Conservation (phyloP, 2,329 filamentous ascomycete species). For the Sporothrix pseudoabietina region DNA sequence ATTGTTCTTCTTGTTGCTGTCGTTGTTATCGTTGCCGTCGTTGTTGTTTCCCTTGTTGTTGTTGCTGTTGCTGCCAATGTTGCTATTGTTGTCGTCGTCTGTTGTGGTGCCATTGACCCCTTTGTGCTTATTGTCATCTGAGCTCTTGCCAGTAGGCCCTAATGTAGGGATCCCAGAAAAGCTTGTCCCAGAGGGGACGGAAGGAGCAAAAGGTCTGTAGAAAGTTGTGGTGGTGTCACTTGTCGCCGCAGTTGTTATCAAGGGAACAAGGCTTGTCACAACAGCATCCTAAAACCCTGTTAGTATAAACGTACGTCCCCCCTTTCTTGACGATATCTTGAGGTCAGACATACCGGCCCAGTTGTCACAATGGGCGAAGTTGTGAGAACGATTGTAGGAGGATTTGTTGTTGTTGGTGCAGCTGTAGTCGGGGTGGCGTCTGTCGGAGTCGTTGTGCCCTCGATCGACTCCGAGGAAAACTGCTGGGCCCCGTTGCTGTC, state of each 20-base stretch:
- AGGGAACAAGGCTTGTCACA: slow-evolving; percentile 26
- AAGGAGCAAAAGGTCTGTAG: background rate
- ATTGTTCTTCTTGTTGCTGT: slow-evolving; percentile 12
- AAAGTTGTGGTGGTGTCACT: background rate
- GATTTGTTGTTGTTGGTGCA: background rate
- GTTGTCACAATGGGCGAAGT: slow-evolving; percentile 25
- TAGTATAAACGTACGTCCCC: background rate
- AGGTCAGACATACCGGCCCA: slow-evolving; percentile 9
- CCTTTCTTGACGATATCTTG: background rate
- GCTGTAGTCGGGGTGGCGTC: slow-evolving; percentile 8
- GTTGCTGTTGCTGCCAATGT: background rate
- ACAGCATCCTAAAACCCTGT: slow-evolving; percentile 14
- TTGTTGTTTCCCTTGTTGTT: slow-evolving; percentile 7
- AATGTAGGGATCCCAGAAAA: slow-evolving; percentile 3
- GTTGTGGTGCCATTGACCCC: slow-evolving; percentile 1
- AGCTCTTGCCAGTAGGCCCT: background rate
- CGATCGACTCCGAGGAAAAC: slow-evolving; percentile 1
- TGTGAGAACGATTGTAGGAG: slow-evolving; percentile 12
- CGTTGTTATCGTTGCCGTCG: background rate
- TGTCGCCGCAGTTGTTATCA: slow-evolving; percentile 25
- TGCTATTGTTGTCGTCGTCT: slow-evolving; percentile 8
- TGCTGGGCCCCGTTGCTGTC: slow-evolving; percentile 26
- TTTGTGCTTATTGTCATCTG: slow-evolving; percentile 29
- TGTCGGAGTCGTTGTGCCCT: background rate
- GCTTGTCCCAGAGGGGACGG: slow-evolving; percentile 12